Evolutionary conservation across 352 stramenopile genomes (phyloP).

Genomic region (Plasmopara muralis): DNA sequence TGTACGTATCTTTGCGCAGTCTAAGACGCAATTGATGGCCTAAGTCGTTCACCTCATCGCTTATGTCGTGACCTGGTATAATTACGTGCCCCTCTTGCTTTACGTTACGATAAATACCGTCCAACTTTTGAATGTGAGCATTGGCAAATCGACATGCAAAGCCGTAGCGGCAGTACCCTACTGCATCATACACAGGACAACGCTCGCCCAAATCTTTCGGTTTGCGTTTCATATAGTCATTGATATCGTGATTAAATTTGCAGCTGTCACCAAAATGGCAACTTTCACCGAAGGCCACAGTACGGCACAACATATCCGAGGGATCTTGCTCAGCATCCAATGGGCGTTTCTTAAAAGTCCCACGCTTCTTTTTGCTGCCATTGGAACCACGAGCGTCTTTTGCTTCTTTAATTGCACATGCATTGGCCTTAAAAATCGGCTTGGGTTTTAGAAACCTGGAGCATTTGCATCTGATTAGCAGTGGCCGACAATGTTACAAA

Average conservation of each 20-base stretch:
- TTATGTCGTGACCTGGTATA: conserved; percentile 20
- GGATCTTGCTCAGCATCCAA: conserved; percentile 57
- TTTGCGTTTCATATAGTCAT: conserved; percentile 81
- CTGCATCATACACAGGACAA: conserved; percentile 76
- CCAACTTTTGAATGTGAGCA: conserved; percentile 70
- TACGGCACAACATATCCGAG: conserved; percentile 56
- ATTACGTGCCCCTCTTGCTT: conserved; percentile 27
- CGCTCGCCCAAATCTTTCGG: conserved; percentile 64
- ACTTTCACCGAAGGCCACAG: conserved; percentile 46
- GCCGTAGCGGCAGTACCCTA: conserved; percentile 89
- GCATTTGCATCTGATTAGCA: background rate
- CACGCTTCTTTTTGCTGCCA: conserved; percentile 32
- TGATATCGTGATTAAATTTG: conserved; percentile 84
- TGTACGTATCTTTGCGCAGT: conserved; percentile 91
- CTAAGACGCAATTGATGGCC: conserved; percentile 70
- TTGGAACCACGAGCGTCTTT: conserved; percentile 13
- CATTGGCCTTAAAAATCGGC: conserved; percentile 11
- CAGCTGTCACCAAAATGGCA: conserved; percentile 73
- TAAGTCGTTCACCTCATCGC: conserved; percentile 79
- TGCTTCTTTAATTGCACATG: conserved; percentile 1
- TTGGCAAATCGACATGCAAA: conserved; percentile 88
- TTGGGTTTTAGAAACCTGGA: conserved; percentile 61
- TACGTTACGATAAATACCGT: conserved; percentile 44
- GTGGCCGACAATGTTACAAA: conserved; percentile 3
- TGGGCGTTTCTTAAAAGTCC: conserved; percentile 85